Evolutionary conservation across 129 eudicot genomes (phyloP), one percentile per base, ranked within the genome.

Genomic region (Rutidosis leptorrhynchoides): DNA sequence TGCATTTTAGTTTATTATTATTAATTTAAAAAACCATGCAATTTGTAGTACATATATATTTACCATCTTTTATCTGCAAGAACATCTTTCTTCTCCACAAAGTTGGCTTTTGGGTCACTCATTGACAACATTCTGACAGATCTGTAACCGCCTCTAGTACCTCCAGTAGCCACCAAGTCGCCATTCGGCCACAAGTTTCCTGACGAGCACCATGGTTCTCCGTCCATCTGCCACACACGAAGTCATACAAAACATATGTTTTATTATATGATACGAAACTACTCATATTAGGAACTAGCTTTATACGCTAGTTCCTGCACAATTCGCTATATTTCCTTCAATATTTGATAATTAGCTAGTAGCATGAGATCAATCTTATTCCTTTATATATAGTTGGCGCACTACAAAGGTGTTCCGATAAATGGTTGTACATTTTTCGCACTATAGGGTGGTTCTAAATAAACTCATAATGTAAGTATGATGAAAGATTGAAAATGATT

Each of bases 151-250:
- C 80, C 85, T 29, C 58, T 32, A n/a, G 72, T 75, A 4, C 97
- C 97, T 10, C 98, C 98, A 9, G 96, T 81, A 35, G 83, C 80
- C 42, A 88, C 26, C 22, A 92, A 82, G 73, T 66, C 79, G 9
- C 98, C 98, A 17, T 83, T 68, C 17, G 81, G 57, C 28, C 80
- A 24, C 8, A 92, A 65, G 25, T 87, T 82, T 67, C 98, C 98
- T 0, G 84, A 78, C 19, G 98, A 92, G 72, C 98, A 92, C 98
- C 98, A 92, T 52, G 98, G 87, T 73, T 89, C 85, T 10, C 80
- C 70, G 14, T 63, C 69, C 21, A 92, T 4, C 98, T 91, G 81
- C 66, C 57, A 45, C 52, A 67, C 4, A 58, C 48, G 21, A 33
- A 33, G 7, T 2, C 42, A n/a, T n/a, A n/a, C n/a, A n/a, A n/a